Conservation (phyloP, 129 eudicot genomes). For the Centella asiatica region DNA sequence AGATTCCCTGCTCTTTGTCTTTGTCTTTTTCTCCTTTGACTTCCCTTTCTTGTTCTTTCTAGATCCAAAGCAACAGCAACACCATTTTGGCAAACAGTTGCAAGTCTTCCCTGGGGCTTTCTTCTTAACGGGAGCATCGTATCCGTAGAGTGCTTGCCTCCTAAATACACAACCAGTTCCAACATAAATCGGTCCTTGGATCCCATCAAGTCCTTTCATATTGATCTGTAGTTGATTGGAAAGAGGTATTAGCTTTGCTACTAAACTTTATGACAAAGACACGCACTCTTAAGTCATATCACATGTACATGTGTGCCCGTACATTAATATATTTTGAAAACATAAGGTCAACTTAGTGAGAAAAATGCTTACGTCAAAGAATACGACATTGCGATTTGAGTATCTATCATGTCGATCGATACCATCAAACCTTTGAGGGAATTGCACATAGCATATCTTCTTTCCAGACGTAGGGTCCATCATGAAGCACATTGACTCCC, state of each 20-base stretch:
- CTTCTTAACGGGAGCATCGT: conserved; percentile 30
- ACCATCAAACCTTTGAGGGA: conserved; percentile 46
- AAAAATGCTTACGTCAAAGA: conserved; percentile 42
- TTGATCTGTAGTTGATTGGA: conserved; percentile 22
- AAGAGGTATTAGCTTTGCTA: not conserved
- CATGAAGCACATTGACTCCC: conserved; percentile 49
- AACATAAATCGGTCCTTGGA: conserved; percentile 40
- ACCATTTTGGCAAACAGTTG: conserved; percentile 32
- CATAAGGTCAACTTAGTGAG: not conserved
- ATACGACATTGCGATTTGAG: conserved; percentile 41
- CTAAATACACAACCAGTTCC: conserved; percentile 32
- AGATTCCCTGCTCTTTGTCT: conserved; percentile 19
- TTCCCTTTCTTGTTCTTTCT: conserved; percentile 14
- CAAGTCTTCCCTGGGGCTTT: conserved; percentile 25
- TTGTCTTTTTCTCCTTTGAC: conserved; percentile 13
- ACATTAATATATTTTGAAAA: not conserved
- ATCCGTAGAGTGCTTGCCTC: conserved; percentile 32
- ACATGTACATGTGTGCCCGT: not conserved
- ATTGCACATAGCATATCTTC: conserved; percentile 43
- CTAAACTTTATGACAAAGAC: not conserved
- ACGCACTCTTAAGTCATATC: not conserved
- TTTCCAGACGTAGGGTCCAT: conserved; percentile 45
- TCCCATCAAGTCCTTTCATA: conserved; percentile 45
- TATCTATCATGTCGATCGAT: conserved; percentile 42
- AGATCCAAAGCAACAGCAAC: conserved; percentile 20